Evolutionary conservation across 306 rosid genomes (phyloP).

Genomic region (Echinosophora koreensis): DNA sequence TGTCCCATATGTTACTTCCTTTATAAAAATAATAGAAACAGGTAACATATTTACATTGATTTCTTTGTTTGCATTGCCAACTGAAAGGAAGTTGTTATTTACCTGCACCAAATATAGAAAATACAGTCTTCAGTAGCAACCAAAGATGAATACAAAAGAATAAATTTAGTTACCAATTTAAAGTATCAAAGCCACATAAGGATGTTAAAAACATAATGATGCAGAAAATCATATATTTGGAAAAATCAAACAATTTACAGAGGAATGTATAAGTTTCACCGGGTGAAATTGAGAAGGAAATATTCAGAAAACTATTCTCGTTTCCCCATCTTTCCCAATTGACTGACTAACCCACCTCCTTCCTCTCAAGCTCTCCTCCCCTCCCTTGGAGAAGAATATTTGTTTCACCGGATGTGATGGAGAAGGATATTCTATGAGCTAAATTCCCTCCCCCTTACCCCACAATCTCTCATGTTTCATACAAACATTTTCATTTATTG

Average conservation of each 20-base stretch:
- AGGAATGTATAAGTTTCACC: constrained; percentile 25
- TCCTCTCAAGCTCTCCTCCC: not conserved
- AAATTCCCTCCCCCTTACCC: constrained; percentile 1
- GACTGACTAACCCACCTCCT: constrained; percentile 15
- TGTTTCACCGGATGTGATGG: not conserved
- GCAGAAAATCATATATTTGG: constrained; percentile 6
- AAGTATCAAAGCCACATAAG: constrained; percentile 16
- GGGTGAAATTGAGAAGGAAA: constrained; percentile 23
- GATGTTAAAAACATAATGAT: constrained; percentile 4
- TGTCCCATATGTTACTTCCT: constrained; percentile 38
- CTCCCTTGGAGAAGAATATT: constrained; percentile 18
- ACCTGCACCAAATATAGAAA: constrained; percentile 70
- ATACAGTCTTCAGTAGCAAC: constrained; percentile 39
- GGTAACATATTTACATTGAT: constrained; percentile 66
- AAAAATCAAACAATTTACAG: constrained; percentile 38
- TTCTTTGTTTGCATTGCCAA: constrained; percentile 92
- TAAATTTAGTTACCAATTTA: constrained; percentile 16
- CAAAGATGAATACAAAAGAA: constrained; percentile 28
- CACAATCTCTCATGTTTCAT: not conserved
- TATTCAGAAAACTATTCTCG: constrained; percentile 22
- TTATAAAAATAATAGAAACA: constrained; percentile 18
- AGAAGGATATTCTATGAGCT: not conserved
- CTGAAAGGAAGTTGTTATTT: constrained; percentile 97
- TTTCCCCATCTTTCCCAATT: constrained; percentile 21
- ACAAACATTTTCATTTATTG: constrained; percentile 10